Conservation (phyloP, 1,284 basidiomycete species). For the Takashimella tepidaria region DNA sequence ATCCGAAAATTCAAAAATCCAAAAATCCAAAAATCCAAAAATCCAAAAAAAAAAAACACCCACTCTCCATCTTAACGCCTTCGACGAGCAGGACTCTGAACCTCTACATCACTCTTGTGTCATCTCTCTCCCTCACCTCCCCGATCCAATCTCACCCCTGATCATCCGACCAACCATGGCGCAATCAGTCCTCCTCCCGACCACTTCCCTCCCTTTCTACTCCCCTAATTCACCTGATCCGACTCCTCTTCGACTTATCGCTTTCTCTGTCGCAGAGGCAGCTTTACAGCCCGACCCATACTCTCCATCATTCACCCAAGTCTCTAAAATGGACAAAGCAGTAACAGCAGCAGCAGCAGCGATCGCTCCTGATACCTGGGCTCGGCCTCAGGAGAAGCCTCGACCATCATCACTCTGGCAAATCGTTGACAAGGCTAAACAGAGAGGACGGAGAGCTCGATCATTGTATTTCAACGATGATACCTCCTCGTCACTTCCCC, state of each 20-base stretch:
- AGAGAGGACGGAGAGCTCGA: conserved; percentile 21
- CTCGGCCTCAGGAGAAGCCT: conserved; percentile 3
- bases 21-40: too few relatives aligned
- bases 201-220: conserved; percentile 5
- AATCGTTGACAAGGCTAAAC: conserved; percentile 35
- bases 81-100: neutral
- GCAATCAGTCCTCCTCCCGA: conserved; percentile 20
- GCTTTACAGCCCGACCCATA: conserved; percentile 39
- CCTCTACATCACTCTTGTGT: neutral
- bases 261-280: conserved; percentile 42
- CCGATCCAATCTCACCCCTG: neutral
- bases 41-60: too few relatives aligned
- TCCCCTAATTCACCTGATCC: conserved; percentile 28
- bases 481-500: conserved; percentile 9
- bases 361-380: conserved; percentile 4
- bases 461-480: neutral
- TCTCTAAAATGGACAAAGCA: conserved; percentile 3
- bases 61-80: too few relatives aligned
- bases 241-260: conserved; percentile 35
- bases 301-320: conserved; percentile 30
- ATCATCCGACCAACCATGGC: conserved; percentile 12
- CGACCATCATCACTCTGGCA: conserved; percentile 32
- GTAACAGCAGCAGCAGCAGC: neutral
- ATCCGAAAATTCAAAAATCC: too few relatives aligned
- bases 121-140: conserved; percentile 2